Evolutionary conservation across 2,329 filamentous ascomycete genomes (phyloP).

Genomic region (Ophiostoma triangulosporum): DNA sequence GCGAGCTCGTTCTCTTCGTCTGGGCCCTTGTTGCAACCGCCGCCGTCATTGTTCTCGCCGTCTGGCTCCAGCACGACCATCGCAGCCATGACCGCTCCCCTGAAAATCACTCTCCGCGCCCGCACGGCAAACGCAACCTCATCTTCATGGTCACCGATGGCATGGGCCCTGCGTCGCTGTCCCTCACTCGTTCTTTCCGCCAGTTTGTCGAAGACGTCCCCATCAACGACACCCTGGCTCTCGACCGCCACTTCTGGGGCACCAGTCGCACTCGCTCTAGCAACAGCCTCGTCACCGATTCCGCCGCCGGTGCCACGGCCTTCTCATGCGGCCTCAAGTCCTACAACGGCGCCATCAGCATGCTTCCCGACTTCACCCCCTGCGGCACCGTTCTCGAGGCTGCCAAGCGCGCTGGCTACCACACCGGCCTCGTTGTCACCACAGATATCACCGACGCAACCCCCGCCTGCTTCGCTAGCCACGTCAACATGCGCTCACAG

Average conservation of each 20-base stretch:
- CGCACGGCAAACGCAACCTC: conserved; percentile 69
- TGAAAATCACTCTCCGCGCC: conserved; percentile 3
- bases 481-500: conserved; percentile 66
- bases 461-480: conserved; percentile 84
- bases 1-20: conserved; percentile 62
- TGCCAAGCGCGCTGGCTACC: conserved; percentile 80
- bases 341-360: conserved; percentile 92
- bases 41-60: conserved; percentile 64
- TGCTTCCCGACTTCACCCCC: conserved; percentile 69
- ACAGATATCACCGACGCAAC: conserved; percentile 93
- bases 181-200: conserved; percentile 72
- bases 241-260: conserved; percentile 85
- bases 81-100: conserved; percentile 25
- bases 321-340: conserved; percentile 89
- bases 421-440: conserved; percentile 87
- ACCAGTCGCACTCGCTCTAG: conserved; percentile 75
- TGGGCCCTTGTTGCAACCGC: conserved; percentile 77
- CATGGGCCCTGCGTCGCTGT: conserved; percentile 89
- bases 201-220: conserved; percentile 66
- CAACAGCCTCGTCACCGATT: conserved; percentile 82
- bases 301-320: conserved; percentile 90
- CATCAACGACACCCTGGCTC: conserved; percentile 57
- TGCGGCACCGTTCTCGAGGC: conserved; percentile 91
- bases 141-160: conserved; percentile 99
- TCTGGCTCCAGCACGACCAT: conserved; percentile 61